phyloP scores from a whole-genome alignment of 1,139 yeast species.

The Yamadazyma diddensiae region DNA sequence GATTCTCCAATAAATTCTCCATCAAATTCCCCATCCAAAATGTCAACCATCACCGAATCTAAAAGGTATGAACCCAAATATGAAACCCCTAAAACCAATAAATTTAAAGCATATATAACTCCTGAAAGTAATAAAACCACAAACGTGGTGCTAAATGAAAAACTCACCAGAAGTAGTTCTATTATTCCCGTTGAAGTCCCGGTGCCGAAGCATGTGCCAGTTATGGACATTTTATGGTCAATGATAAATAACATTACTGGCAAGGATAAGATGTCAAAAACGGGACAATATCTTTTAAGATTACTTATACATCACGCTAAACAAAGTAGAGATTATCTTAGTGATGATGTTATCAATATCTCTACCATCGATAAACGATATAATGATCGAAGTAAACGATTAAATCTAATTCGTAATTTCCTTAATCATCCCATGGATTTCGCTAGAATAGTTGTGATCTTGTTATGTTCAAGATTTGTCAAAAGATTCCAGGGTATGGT shows the following conservation, averaged over 20 bases:
- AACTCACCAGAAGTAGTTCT: slow-evolving; percentile 11
- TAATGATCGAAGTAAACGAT: slow-evolving; percentile 32
- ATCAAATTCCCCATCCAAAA: slow-evolving; percentile 15
- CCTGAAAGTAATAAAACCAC: slow-evolving; percentile 20
- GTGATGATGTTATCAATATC: slow-evolving; percentile 34
- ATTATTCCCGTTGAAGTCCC: slow-evolving; percentile 4
- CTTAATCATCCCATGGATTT: slow-evolving; percentile 42
- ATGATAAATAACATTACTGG: slow-evolving; percentile 58
- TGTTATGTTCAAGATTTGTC: slow-evolving; percentile 36
- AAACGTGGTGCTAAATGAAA: slow-evolving; percentile 10
- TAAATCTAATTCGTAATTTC: slow-evolving; percentile 36
- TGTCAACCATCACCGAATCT: slow-evolving; percentile 12
- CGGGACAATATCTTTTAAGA: slow-evolving; percentile 57
- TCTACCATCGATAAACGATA: slow-evolving; percentile 28
- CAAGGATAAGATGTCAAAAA: slow-evolving; percentile 68
- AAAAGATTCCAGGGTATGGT: slow-evolving; percentile 37
- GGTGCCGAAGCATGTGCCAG: slow-evolving; percentile 10
- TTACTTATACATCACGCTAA: slow-evolving; percentile 50
- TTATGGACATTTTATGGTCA: slow-evolving; percentile 46
- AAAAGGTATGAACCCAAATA: slow-evolving; percentile 16
- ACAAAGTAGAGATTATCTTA: slow-evolving; percentile 34
- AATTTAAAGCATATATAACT: slow-evolving; percentile 19
- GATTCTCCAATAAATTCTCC: slow-evolving; percentile 31
- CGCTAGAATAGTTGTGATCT: slow-evolving; percentile 31
- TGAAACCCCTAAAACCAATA: slow-evolving; percentile 23